Percentiles rank a stretch among this genome's conserved stretches.
These are phyloP conservation scores for Euphorbia corollata DNA, from an alignment of 441 rosid species.

Conservation along the genomic window DNA sequence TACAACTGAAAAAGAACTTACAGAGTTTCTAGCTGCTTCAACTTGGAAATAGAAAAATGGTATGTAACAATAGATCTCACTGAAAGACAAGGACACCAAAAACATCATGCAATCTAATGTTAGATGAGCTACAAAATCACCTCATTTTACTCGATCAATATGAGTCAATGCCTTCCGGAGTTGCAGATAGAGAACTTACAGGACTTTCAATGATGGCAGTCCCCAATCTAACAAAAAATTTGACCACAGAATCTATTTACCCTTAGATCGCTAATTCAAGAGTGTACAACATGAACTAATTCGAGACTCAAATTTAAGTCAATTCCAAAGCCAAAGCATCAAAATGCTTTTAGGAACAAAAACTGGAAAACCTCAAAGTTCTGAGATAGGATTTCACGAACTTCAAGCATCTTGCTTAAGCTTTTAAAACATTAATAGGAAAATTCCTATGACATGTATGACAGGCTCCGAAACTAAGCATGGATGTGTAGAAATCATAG, in stretches of 20 bases:
- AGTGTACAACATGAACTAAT: constrained; percentile 12
- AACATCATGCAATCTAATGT: constrained; percentile 20
- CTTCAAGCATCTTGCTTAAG: not conserved
- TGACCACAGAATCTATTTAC: constrained; percentile 75
- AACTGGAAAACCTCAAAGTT: not conserved
- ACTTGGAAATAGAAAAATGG: constrained; percentile 76
- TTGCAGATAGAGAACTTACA: constrained; percentile 41
- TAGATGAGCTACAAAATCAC: constrained; percentile 3
- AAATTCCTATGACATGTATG: no score
- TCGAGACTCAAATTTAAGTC: no score
- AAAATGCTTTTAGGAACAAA: not conserved
- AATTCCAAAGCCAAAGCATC: not conserved
- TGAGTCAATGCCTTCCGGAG: not conserved
- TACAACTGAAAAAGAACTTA: constrained; percentile 31
- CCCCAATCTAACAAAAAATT: constrained; percentile 91
- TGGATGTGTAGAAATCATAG: not conserved
- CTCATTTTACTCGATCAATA: not conserved
- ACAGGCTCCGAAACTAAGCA: not conserved
- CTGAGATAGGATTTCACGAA: not conserved
- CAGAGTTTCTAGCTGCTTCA: constrained; percentile 72
- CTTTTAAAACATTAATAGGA: no score
- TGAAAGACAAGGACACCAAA: constrained; percentile 68
- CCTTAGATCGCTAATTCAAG: constrained; percentile 50
- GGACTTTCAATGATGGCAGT: constrained; percentile 58
- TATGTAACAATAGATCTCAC: constrained; percentile 73